phyloP scores from a whole-genome alignment of 2,329 filamentous ascomycete species.

The Paecilomyces niveus region DNA sequence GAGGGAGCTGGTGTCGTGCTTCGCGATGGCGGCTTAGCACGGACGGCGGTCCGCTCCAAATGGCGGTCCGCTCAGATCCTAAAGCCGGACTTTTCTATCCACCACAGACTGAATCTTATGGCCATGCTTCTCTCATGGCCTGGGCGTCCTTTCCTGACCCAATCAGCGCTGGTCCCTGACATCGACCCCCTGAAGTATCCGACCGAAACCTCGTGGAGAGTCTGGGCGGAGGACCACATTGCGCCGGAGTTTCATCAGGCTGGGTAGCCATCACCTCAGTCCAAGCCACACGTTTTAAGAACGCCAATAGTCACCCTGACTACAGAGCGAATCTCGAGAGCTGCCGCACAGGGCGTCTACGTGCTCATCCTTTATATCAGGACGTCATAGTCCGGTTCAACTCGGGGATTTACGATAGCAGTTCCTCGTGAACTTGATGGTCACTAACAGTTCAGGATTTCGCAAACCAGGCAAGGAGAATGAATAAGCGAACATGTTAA shows the following conservation, averaged over 20 bases:
- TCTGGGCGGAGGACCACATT: background rate
- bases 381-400: background rate
- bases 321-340: background rate
- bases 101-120: background rate
- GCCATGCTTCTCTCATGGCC: background rate
- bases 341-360: background rate
- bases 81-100: background rate
- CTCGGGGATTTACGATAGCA: background rate
- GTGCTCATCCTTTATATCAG: background rate
- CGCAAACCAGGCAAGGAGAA: no score
- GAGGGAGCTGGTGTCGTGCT: background rate
- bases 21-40: background rate
- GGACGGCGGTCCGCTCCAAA: background rate
- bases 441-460: no score
- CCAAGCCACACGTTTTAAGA: background rate
- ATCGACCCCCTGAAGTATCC: background rate
- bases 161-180: background rate
- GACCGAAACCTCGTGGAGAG: background rate
- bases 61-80: background rate
- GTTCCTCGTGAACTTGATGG: background rate
- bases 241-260: background rate
- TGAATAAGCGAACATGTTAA: no score
- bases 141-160: background rate
- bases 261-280: background rate
- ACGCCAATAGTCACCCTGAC: background rate